Evolutionary conservation across 169 alveolate species (phyloP), one percentile per base, ranked within the genome.

Genomic region (Cryptosporidium felis): DNA sequence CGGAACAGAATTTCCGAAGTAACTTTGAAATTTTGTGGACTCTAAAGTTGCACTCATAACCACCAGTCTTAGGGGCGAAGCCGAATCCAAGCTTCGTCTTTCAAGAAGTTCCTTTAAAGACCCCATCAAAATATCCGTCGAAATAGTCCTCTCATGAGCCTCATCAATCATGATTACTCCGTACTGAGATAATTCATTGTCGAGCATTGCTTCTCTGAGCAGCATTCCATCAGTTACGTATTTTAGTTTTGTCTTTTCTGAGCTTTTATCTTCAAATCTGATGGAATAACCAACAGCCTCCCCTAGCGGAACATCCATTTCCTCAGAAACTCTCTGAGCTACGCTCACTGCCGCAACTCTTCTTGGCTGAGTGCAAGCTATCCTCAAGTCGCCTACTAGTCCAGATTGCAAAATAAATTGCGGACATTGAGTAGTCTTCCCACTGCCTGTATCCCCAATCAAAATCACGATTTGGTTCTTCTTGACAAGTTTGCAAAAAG

Each of bases 261-360:
- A 89, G 6, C 93, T 85, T 53, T 92, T 91, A 91, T 97, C 99
- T 92, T 98, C 99, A 89, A 98, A 98, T 60, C 99, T 91, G 60
- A 98, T 97, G 26, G 98, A 92, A 91, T 97, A 98, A 2, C 99
- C 99, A 32, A 98, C 99, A 82, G 90, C 90, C 88, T 91, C 90
- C 44, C 95, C 95, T n/a, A 92, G 88, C n/a, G 34, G 36, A 32
- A 89, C 94, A 80, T 94, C 99, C 97, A 97, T 94, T 88, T 98
- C 99, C 62, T 98, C 99, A 34, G 99, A 93, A 1, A 98, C 99
- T 80, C 99, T 93, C 81, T 97, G 94, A 5, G 99, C 99, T 4
- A 98, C 99, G 80, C 98, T 94, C 98, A 97, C 97, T 18, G 99
- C 99, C 5, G 99, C 99, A 12, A 98, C 99, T 90, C 99, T 92